These are phyloP conservation scores for Amaranthus hypochondriacus DNA, from an alignment of 148 eudicot species.

Conservation along the genomic window DNA sequence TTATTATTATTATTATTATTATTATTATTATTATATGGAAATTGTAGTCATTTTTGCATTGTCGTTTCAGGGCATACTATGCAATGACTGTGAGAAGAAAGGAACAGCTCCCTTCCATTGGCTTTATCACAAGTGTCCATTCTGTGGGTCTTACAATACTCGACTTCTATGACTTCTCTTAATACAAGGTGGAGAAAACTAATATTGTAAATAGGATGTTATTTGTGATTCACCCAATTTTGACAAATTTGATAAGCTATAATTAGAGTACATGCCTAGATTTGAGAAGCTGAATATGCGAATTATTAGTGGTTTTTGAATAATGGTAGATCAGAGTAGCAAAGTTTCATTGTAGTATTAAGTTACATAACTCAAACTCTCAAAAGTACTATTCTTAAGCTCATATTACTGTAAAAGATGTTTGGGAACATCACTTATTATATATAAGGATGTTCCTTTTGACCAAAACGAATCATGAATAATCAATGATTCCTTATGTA, in stretches of 20 bases:
- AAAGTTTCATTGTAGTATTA: background rate
- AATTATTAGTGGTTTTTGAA: slow-evolving; percentile 4
- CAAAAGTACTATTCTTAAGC: background rate
- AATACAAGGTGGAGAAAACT: slow-evolving; percentile 7
- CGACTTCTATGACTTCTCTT: slow-evolving; percentile 44
- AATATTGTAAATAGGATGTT: slow-evolving; percentile 12
- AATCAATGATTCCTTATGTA: background rate
- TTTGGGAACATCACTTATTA: slow-evolving; percentile 8
- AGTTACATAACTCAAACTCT: background rate
- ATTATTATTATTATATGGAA: background rate
- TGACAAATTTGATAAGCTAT: slow-evolving; percentile 11
- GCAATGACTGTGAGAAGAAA: slow-evolving; percentile 89
- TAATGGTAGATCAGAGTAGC: background rate
- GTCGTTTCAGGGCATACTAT: slow-evolving; percentile 62
- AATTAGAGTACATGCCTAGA: slow-evolving; percentile 11
- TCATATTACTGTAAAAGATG: background rate
- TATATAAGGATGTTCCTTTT: slow-evolving; percentile 12
- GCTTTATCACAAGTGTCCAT: slow-evolving; percentile 75
- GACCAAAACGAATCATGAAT: background rate
- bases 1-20: too few species aligned
- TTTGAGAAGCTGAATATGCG: slow-evolving; percentile 17
- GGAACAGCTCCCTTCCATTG: slow-evolving; percentile 75
- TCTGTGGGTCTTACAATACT: slow-evolving; percentile 86
- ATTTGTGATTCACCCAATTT: slow-evolving; percentile 14
- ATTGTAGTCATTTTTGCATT: background rate